Conservation (phyloP, 1,284 basidiomycete genomes). For the Jaminaea rosea region DNA sequence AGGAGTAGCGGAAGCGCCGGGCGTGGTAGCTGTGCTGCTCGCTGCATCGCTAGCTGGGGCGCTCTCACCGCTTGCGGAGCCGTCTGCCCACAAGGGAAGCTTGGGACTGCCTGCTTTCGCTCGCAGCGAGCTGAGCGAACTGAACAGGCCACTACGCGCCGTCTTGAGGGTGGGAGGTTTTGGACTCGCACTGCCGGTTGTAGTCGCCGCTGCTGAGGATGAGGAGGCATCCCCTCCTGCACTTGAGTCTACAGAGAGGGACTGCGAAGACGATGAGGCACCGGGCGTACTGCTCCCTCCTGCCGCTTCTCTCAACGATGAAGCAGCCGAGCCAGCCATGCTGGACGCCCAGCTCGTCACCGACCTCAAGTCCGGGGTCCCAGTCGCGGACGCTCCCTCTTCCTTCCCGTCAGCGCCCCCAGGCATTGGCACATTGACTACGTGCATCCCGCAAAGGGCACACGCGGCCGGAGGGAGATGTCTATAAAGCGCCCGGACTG, state of each 20-base stretch:
- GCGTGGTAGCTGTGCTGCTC: not conserved
- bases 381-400: not conserved
- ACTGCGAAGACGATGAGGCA: not conserved
- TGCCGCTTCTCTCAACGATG: conserved; percentile 20
- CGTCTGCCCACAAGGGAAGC: not conserved
- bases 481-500: conserved; percentile 26
- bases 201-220: not conserved
- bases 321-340: conserved; percentile 23
- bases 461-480: conserved; percentile 36
- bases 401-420: conserved; percentile 11
- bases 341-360: conserved; percentile 2
- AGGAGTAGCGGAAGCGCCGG: not conserved
- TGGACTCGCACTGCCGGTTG: no score
- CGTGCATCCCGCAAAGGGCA: conserved; percentile 33
- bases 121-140: conserved; percentile 14
- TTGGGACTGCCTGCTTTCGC: conserved; percentile 4
- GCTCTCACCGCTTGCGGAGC: not conserved
- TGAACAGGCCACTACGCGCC: conserved; percentile 21
- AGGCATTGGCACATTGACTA: conserved; percentile 38
- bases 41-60: not conserved
- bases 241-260: no score
- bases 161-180: conserved; percentile 12
- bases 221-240: no score
- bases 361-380: not conserved
- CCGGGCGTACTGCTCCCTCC: conserved; percentile 7